Evolutionary conservation across 2,329 filamentous ascomycete genomes (phyloP), one percentile per base, ranked within the genome.

Genomic region (Metarhizium sp.): DNA sequence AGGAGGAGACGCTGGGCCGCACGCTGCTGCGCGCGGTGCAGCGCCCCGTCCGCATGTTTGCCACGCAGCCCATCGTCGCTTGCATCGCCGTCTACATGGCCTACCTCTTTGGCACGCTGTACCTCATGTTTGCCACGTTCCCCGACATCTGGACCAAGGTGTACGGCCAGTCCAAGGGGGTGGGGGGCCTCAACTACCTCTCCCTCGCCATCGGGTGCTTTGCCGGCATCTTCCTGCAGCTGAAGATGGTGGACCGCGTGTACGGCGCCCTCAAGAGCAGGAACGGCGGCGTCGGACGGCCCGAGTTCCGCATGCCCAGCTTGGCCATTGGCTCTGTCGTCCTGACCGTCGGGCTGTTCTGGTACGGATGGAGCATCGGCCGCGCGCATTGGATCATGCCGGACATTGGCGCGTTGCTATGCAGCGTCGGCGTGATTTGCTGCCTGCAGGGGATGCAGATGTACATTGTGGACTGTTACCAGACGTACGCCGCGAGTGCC

Each of bases 331-430:
- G 61, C 2, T 59, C 62, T 3, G 29, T 64, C 2, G 53, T 86
- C 3, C 74, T 87, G 56, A 84, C 84, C 0, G 76, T 82, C 16
- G 84, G 85, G 0, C 69, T 87, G 11, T 85, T 88, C 71, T 86
- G 84, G 82, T 87, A 87, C 61, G 83, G 82, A 16, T 86, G 84
- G 81, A 81, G 52, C 52, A 52, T 52, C 38, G 51, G 51, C 6
- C 51, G 16, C 51, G 40, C 51, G 13, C 52, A 54, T 7, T 54
- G 52, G 52, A 54, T 54, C 52, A 42, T 54, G 52, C 52, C 52
- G 43, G 40, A 54, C 36, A 38, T 54, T n/a, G 52, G 52, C 10
- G 46, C 46, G 25, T 10, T 42, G 29, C 29, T 54, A 2, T 34
- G 47, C 46, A 42, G 52, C 52, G 29, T n/a, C 46, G 53, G 53